Percentiles rank a stretch among this genome's conserved stretches.
phyloP scores from a whole-genome alignment of 768 basidiomycete genomes.

The Leucocoprinus sp. region DNA sequence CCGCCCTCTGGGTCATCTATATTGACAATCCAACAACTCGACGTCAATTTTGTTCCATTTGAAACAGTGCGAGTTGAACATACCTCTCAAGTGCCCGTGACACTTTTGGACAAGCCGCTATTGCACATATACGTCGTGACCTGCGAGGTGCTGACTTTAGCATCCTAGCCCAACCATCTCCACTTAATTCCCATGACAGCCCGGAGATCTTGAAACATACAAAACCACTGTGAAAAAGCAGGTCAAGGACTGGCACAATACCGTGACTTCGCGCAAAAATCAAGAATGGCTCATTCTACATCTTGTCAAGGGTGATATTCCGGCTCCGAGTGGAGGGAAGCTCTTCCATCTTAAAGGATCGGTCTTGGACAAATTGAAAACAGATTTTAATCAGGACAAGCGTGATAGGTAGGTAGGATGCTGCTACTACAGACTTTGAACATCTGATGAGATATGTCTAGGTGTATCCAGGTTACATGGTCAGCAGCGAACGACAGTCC shows the following conservation, averaged over 20 bases:
- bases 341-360: conserved; percentile 81
- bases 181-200: conserved; percentile 26
- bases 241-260: conserved; percentile 86
- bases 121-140: conserved; percentile 80
- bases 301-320: conserved; percentile 60
- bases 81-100: conserved; percentile 66
- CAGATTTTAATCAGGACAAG: conserved; percentile 88
- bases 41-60: conserved; percentile 62
- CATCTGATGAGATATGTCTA: conserved; percentile 22
- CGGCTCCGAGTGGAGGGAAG: conserved; percentile 45
- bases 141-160: conserved; percentile 61
- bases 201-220: conserved; percentile 67
- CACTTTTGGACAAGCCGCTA: conserved; percentile 79
- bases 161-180: too few relatives aligned
- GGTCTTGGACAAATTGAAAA: conserved; percentile 82
- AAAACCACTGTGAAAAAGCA: conserved; percentile 70
- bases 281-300: conserved; percentile 94
- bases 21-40: conserved; percentile 85
- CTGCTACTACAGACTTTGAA: neutral
- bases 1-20: conserved; percentile 59
- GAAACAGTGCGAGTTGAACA: conserved; percentile 66
- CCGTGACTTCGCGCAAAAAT: conserved; percentile 58
- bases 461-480: conserved; percentile 81
- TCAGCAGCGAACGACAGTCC: conserved; percentile 65
- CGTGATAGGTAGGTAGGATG: conserved; percentile 57